Percentiles rank a stretch among this genome's conserved stretches.
phyloP scores from a whole-genome alignment of 495 filamentous ascomycete genomes.

The Parathielavia appendiculata region DNA sequence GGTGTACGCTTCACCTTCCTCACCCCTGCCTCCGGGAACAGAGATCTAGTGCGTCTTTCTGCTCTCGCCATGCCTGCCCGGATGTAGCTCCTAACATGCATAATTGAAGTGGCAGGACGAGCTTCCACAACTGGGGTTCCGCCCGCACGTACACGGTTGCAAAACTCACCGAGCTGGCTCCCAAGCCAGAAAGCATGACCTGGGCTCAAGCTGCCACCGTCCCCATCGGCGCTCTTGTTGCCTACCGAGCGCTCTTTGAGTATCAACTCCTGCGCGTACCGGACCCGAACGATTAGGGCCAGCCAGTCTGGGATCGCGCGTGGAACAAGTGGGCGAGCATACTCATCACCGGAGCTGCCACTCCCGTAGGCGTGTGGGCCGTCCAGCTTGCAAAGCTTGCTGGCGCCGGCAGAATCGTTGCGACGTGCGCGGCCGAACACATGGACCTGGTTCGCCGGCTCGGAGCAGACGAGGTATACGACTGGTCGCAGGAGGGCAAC shows the following conservation, averaged over 20 bases:
- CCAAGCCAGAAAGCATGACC: constrained; percentile 44
- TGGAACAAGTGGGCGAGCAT: constrained; percentile 31
- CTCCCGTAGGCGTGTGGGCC: constrained; percentile 48
- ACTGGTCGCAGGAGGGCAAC: constrained; percentile 37
- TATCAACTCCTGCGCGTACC: constrained; percentile 37
- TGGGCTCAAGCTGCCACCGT: constrained; percentile 49
- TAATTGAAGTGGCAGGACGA: constrained; percentile 10
- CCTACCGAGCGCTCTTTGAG: constrained; percentile 56
- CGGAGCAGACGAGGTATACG: constrained; percentile 41
- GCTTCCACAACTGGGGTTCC: constrained; percentile 45
- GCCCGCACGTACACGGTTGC: constrained; percentile 50
- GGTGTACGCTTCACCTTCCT: constrained; percentile 42
- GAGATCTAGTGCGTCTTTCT: constrained; percentile 40
- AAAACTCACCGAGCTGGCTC: constrained; percentile 45
- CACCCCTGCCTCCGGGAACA: constrained; percentile 49
- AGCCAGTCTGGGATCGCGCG: not conserved
- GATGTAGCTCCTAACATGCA: not conserved
- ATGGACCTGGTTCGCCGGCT: constrained; percentile 35
- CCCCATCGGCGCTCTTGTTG: constrained; percentile 51
- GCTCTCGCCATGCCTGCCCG: not conserved
- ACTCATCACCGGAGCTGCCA: constrained; percentile 48
- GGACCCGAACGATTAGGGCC: not conserved
- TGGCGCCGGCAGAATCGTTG: constrained; percentile 42
- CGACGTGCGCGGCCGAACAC: constrained; percentile 34
- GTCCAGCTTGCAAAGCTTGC: constrained; percentile 45